Evolutionary conservation across 2,329 filamentous ascomycete species (phyloP).

Genomic region (Neocatenulostroma microsporum): DNA sequence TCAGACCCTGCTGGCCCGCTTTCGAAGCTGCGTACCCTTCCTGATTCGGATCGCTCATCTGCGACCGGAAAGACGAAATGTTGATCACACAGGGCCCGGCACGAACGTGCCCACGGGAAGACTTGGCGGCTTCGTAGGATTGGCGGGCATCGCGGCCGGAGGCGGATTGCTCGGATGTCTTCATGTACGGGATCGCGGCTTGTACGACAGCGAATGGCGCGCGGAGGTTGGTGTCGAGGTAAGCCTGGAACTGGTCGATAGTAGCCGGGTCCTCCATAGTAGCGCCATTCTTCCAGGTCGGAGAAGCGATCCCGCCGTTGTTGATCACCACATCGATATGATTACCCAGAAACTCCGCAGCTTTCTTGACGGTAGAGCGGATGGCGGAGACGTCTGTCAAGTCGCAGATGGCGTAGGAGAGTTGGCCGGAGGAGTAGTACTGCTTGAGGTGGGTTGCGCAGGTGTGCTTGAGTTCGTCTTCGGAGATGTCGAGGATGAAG

Average conservation of each 20-base stretch:
- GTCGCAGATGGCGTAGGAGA: constrained; percentile 24
- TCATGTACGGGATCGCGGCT: constrained; percentile 26
- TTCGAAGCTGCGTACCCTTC: constrained; percentile 45
- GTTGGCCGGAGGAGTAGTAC: constrained; percentile 13
- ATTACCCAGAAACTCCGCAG: constrained; percentile 27
- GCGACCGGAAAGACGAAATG: constrained; percentile 43
- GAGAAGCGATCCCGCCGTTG: constrained; percentile 32
- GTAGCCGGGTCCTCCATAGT: constrained; percentile 28
- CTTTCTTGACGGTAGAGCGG: constrained; percentile 22
- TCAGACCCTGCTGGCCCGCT: constrained; percentile 40
- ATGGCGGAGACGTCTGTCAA: constrained; percentile 29
- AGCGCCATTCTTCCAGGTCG: constrained; percentile 25
- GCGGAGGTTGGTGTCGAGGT: constrained; percentile 34
- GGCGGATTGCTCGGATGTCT: constrained; percentile 10
- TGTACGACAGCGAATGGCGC: constrained; percentile 26
- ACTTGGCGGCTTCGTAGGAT: background rate
- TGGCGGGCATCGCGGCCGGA: constrained; percentile 7
- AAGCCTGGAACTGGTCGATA: constrained; percentile 30
- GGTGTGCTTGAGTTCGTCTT: constrained; percentile 31
- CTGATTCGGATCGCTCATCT: constrained; percentile 41
- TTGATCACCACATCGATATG: constrained; percentile 33
- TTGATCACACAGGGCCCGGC: constrained; percentile 35
- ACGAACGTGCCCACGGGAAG: constrained; percentile 7
- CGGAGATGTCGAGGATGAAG: constrained; percentile 34
- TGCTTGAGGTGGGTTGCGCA: constrained; percentile 22